A percentile compares a stretch with the other conserved stretches of the same genome.
These are phyloP conservation scores for Trichophyton mentagrophytes DNA, from an alignment of 2,329 filamentous ascomycete species.

Conservation along the genomic window DNA sequence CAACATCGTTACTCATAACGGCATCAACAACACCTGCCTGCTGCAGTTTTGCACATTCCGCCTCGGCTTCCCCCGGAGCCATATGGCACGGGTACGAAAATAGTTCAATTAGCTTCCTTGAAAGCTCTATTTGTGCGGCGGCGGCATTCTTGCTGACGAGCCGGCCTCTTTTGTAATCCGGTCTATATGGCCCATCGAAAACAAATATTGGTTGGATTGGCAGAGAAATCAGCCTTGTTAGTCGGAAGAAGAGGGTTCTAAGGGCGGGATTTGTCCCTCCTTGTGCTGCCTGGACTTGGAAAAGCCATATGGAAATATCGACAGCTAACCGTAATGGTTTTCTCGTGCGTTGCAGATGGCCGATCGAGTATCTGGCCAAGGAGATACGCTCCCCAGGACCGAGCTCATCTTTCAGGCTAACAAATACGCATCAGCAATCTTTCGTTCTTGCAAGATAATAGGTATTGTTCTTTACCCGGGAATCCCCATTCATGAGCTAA, in stretches of 20 bases:
- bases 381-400: conserved; percentile 67
- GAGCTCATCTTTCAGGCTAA: conserved; percentile 68
- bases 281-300: conserved; percentile 74
- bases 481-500: conserved; percentile 28
- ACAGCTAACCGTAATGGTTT: conserved; percentile 76
- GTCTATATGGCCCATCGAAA: conserved; percentile 77
- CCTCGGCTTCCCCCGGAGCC: conserved; percentile 89
- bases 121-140: conserved; percentile 48
- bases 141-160: conserved; percentile 38
- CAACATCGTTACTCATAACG: conserved; percentile 90
- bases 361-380: conserved; percentile 66
- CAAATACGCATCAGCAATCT: neutral
- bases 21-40: conserved; percentile 74
- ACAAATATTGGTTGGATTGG: conserved; percentile 83
- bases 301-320: conserved; percentile 95
- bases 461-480: conserved; percentile 27
- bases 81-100: conserved; percentile 78
- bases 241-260: conserved; percentile 82
- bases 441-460: neutral
- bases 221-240: conserved; percentile 60
- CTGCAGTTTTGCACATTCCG: conserved; percentile 83
- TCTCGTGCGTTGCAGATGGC: conserved; percentile 57
- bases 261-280: conserved; percentile 83
- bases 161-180: conserved; percentile 79
- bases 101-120: conserved; percentile 69